These are phyloP conservation scores for Pythium scleroteichum DNA, from an alignment of 352 stramenopile genomes.

Conservation along the genomic window DNA sequence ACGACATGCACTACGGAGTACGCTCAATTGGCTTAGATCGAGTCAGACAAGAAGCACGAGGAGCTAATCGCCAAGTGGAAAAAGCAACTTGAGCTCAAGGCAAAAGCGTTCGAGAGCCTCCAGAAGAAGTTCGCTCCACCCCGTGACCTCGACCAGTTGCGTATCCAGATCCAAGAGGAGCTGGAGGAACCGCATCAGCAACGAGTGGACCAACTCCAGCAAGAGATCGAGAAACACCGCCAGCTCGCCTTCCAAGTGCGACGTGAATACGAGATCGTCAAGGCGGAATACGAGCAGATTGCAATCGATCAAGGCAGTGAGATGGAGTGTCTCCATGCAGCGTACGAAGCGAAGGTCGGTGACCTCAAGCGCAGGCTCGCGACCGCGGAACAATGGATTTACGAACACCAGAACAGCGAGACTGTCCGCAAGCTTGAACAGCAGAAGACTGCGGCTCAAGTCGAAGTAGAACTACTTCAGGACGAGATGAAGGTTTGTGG, in stretches of 20 bases:
- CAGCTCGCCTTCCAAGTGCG: slow-evolving; percentile 66
- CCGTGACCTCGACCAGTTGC: slow-evolving; percentile 78
- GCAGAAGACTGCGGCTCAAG: slow-evolving; percentile 43
- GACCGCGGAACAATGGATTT: slow-evolving; percentile 40
- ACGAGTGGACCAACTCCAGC: slow-evolving; percentile 55
- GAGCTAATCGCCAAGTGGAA: slow-evolving; percentile 85
- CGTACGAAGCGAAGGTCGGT: slow-evolving; percentile 57
- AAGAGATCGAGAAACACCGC: slow-evolving; percentile 73
- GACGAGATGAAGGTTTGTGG: slow-evolving; percentile 53
- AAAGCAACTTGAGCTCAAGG: slow-evolving; percentile 81
- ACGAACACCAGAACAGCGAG: slow-evolving; percentile 41
- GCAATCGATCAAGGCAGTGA: slow-evolving; percentile 77
- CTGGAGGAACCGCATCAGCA: slow-evolving; percentile 76
- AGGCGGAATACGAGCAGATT: slow-evolving; percentile 87
- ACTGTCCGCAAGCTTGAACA: slow-evolving; percentile 55
- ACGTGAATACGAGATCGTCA: slow-evolving; percentile 76
- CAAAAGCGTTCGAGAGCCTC: slow-evolving; percentile 74
- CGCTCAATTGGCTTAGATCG: slow-evolving; percentile 39
- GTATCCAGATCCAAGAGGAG: slow-evolving; percentile 83
- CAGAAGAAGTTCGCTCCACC: slow-evolving; percentile 84
- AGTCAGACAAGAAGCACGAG: slow-evolving; percentile 81
- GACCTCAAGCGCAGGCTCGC: slow-evolving; percentile 60
- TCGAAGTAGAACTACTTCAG: slow-evolving; percentile 65
- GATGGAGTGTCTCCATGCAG: slow-evolving; percentile 71
- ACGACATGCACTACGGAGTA: no score